Base-by-base conservation (phyloP, 2,329 filamentous ascomycete species). In the Cladosporium phlei region DNA sequence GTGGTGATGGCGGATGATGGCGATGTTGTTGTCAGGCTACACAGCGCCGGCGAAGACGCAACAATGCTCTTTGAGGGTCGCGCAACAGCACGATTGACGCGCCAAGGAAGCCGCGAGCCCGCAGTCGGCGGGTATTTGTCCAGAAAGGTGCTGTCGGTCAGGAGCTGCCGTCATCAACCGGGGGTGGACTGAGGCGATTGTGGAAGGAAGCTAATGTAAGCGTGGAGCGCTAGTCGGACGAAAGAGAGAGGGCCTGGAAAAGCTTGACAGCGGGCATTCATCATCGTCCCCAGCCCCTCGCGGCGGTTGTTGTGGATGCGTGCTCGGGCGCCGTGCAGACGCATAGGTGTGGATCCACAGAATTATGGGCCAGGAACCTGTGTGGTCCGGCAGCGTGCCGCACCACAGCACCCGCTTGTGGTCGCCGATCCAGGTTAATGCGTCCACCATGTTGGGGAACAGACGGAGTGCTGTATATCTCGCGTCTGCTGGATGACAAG, bases 401-500 rank as follows among this genome's bases (percentile, higher is more conserved):
- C 22, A 19, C 38, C 38, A n/a, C n/a, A n/a, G n/a, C n/a, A n/a
- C n/a, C n/a, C n/a, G n/a, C n/a, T n/a, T 17, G 9, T 14, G 9
- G 30, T 17, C 30, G 30, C 17, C 30, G 30, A 14, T 33, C 12
- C 30, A 33, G 30, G 14, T 33, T 11, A 11, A 33, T 10, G 14
- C 3, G 30, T 33, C 12, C 12, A 17, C 12, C 30, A n/a, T n/a
- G n/a, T n/a, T n/a, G n/a, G n/a, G n/a, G n/a, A n/a, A n/a, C n/a
- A n/a, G n/a, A n/a, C 22, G 37, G 37, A 12, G 37, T 25, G 37
- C 19, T 27, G 39, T 29, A 34, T 33, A 43, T 43, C 39, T 32
- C 28, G n/a, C n/a, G 33, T 43, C 39, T 43, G 39, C 29, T 33
- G 20, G 29, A 43, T 43, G 39, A 43, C 39, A 43, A 43, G 39